Base-by-base conservation (phyloP, 2,329 filamentous ascomycete species). In the Phoma herbarum region DNA sequence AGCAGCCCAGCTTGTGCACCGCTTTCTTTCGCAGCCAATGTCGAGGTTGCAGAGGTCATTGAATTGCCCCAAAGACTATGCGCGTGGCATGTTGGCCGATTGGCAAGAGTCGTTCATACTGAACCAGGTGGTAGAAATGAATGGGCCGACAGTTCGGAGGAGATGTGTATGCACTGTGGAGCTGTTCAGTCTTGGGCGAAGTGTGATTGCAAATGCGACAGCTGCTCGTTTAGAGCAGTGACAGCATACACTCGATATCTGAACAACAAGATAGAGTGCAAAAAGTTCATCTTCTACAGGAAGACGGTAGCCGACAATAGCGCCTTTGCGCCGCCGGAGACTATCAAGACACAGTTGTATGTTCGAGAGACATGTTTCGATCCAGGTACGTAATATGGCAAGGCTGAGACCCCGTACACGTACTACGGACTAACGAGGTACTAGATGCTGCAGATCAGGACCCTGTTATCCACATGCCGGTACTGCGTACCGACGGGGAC, bases 91-190 rank as follows among this genome's bases (percentile, higher is more conserved):
- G 69, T 77, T 6, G 64, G 70, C 6, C 66, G 70, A 4, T 52
- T 78, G 5, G 54, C 62, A n/a, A 62, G 62, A 37, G 49, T 68
- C 8, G 47, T 74, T 12, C 62, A 53, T 16, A 72, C 71, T 0
- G 61, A 45, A 9, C 12, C 55, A n/a, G 52, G 59, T 3, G 67
- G 66, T 2, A 65, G 55, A n/a, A 74, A 74, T 23, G 64, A 67
- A 45, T 78, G 75, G 75, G 53, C 63, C 26, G 69, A 64, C 47
- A 53, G 50, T 11, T 59, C 59, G 26, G 56, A 65, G 39, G 50
- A 62, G 5, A 72, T 77, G 64, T 78, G 76, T 52, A 73, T 75
- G 64, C 75, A 77, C 51, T 75, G 74, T 52, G 73, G 74, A 16
- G 57, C 57, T 3, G 64, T 77, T n/a, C 52, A 66, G 23, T 64